Base-by-base conservation (phyloP, 1,284 basidiomycete species). In the Ustilago bromivora region DNA sequence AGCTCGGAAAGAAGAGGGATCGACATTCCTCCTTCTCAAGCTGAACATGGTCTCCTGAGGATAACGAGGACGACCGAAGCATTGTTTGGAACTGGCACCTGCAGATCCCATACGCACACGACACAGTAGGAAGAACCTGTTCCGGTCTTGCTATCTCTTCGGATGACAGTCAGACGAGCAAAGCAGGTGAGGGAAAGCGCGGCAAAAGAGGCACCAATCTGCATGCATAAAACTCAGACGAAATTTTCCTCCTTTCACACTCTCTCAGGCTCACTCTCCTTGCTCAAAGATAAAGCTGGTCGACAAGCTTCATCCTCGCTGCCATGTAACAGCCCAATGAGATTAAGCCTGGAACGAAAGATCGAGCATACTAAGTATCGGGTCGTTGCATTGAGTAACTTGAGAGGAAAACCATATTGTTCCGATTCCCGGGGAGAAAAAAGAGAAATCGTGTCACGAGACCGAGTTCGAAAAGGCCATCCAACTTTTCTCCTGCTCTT, bases 191-290 rank as follows among this genome's bases (percentile, higher is more conserved):
- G 54, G 4, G 7, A 32, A 38, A 57, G 40, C 40, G 61, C 49
- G 38, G 61, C 32, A 36, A 19, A 10, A 31, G 17, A 38, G 28
- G 36, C 3, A 28, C 23, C 23, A 47, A 19, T 11, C 17, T 57
- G 66, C 59, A 61, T 62, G 66, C 66, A 68, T 61, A 47, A 46
- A 51, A 63, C 31, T 40, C 38, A 43, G 43, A 54, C 23, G n/a
- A 10, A 46, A 46, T 62, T 51, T 62, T 56, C 49, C 52, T 36
- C 34, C 32, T 41, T 58, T 28, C 17, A n/a, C 23, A 51, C 49
- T 19, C 23, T 23, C 23, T 23, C 23, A 23, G 23, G 23, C 2
- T 2, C 23, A 51, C 49, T 19, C 49, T n/a, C 31, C 31, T 31
- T 28, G 31, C 6, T 32, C 4, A 31, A 51, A 49, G 46, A 49